Evolutionary conservation across 1,284 basidiomycete genomes (phyloP).

Genomic region (Takashimella koratensis): DNA sequence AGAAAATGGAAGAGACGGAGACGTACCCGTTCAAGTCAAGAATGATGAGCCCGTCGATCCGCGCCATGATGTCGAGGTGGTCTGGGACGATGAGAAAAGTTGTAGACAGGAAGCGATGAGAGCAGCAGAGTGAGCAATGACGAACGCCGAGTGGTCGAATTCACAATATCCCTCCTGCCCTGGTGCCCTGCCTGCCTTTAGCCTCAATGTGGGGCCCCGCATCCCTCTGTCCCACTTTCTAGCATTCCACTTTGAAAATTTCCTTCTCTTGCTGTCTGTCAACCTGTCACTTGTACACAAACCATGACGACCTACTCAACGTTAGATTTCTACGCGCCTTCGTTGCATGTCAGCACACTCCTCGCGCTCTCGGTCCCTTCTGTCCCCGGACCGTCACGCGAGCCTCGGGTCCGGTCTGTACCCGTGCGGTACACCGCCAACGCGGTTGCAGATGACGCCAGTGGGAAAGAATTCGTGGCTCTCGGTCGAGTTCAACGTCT

Average conservation of each 20-base stretch:
- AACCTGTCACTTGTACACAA: background rate
- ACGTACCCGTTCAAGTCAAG: constrained; percentile 73
- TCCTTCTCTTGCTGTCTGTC: too few species aligned
- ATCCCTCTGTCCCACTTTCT: too few species aligned
- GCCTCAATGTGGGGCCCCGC: too few species aligned
- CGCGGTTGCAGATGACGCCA: background rate
- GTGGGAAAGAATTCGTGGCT: constrained; percentile 10
- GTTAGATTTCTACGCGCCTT: constrained; percentile 43
- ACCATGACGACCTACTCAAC: constrained; percentile 21
- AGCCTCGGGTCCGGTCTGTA: constrained; percentile 42
- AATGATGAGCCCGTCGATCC: constrained; percentile 85
- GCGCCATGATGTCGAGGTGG: constrained; percentile 29
- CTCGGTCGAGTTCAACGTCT: constrained; percentile 8
- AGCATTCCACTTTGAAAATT: too few species aligned
- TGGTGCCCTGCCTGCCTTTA: too few species aligned
- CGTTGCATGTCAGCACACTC: constrained; percentile 43
- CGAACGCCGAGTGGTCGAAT: too few species aligned
- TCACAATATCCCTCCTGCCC: too few species aligned
- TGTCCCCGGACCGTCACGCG: constrained; percentile 19
- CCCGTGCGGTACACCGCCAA: constrained; percentile 35
- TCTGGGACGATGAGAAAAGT: too few species aligned
- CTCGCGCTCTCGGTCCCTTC: constrained; percentile 41
- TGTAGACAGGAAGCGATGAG: too few species aligned
- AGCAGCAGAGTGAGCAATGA: too few species aligned
- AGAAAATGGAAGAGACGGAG: too few species aligned